phyloP scores from a whole-genome alignment of 495 filamentous ascomycete species.

The Penicillium canescens region DNA sequence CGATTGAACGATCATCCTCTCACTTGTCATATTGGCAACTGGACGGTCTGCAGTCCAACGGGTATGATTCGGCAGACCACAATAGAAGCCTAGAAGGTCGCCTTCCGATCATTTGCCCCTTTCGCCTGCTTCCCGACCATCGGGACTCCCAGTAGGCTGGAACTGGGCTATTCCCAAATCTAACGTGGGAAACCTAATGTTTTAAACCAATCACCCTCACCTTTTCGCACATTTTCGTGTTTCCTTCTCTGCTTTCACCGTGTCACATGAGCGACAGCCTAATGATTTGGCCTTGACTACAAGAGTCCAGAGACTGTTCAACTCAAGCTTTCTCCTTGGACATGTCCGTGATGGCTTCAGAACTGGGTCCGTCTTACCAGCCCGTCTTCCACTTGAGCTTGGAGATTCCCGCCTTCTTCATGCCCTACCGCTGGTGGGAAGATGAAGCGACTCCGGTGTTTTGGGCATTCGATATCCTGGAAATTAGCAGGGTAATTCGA shows the following conservation, averaged over 20 bases:
- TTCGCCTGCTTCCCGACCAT: slow-evolving; percentile 14
- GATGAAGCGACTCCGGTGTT: slow-evolving; percentile 41
- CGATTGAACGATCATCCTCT: slow-evolving; percentile 11
- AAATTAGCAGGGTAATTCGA: slow-evolving; percentile 40
- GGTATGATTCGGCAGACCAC: slow-evolving; percentile 16
- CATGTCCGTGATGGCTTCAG: slow-evolving; percentile 11
- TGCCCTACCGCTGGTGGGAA: slow-evolving; percentile 44
- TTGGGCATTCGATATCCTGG: slow-evolving; percentile 43
- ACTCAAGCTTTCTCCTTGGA: not conserved
- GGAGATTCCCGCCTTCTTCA: slow-evolving; percentile 35
- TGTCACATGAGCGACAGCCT: slow-evolving; percentile 15
- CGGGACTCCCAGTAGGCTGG: slow-evolving; percentile 8
- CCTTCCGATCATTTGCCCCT: slow-evolving; percentile 16
- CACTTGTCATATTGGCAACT: slow-evolving; percentile 16
- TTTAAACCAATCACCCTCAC: slow-evolving; percentile 14
- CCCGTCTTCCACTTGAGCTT: slow-evolving; percentile 30
- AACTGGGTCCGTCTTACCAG: slow-evolving; percentile 27
- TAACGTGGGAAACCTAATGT: not conserved
- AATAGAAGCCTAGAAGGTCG: slow-evolving; percentile 1
- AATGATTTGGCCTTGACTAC: slow-evolving; percentile 12
- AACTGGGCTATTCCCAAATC: slow-evolving; percentile 1
- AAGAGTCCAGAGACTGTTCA: no score
- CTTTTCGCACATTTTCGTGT: slow-evolving; percentile 11
- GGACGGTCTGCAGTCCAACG: slow-evolving; percentile 14
- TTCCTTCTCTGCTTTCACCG: slow-evolving; percentile 3